Conservation (phyloP, 2,329 filamentous ascomycete species). For the Colletotrichum salicis region DNA sequence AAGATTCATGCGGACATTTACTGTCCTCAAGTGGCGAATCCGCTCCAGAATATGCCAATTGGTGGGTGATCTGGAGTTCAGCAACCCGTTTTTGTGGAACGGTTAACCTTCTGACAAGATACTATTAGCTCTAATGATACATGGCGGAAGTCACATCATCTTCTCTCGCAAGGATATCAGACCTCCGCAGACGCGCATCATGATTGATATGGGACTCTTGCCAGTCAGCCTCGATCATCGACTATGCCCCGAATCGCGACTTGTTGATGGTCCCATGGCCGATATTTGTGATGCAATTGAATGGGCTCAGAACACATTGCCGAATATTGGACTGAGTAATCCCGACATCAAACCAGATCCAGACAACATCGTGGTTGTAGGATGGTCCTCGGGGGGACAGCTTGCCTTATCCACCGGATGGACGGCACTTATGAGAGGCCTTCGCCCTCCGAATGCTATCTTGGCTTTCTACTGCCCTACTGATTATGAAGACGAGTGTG, state of each 20-base stretch:
- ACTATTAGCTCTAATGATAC: too few species aligned
- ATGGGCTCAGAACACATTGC: slow-evolving; percentile 51
- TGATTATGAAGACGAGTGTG: slow-evolving; percentile 47
- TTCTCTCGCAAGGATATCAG: too few species aligned
- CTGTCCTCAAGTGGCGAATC: too few species aligned
- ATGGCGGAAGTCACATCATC: too few species aligned
- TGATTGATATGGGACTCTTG: too few species aligned
- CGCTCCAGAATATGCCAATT: too few species aligned
- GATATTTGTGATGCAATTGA: slow-evolving; percentile 55
- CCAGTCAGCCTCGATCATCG: too few species aligned
- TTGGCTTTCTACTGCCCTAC: slow-evolving; percentile 56
- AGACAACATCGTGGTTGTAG: slow-evolving; percentile 51
- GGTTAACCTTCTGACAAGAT: too few species aligned
- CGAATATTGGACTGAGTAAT: slow-evolving; percentile 36
- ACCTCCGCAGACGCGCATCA: too few species aligned
- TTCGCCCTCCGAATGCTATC: slow-evolving; percentile 53
- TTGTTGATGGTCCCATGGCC: slow-evolving; percentile 56
- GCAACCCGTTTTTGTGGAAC: too few species aligned
- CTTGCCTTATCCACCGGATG: slow-evolving; percentile 56
- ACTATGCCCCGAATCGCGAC: slow-evolving; percentile 58
- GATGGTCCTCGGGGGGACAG: slow-evolving; percentile 60
- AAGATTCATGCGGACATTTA: too few species aligned
- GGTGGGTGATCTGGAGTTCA: too few species aligned
- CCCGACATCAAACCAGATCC: slow-evolving; percentile 39
- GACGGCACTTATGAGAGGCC: slow-evolving; percentile 42